Evolutionary conservation across 352 stramenopile genomes (phyloP), one percentile per base, ranked within the genome.

Genomic region (Phytophthora sojae): DNA sequence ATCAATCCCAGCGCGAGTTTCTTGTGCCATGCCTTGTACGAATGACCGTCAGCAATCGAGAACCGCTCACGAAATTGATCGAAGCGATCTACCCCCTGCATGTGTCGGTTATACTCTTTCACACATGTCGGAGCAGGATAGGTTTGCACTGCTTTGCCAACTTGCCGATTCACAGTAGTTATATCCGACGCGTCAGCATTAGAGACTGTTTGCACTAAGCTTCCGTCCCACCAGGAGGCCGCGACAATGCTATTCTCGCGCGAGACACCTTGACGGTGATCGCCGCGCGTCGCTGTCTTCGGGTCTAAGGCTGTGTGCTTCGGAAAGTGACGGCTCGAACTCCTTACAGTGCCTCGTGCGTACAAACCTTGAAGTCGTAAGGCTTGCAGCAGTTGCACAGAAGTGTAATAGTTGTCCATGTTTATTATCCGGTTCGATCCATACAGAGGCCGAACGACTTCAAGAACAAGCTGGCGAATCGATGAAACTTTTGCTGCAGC

Each of bases 161-260:
- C 12, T 15, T n/a, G 37, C 9, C 37, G 37, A 15, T 15, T n/a
- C 11, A 45, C 37, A 6, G 37, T 45, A 4, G 11, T n/a, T n/a
- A 45, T 15, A 45, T 11, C 17, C 4, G 37, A 79, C 26, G 62
- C 29, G 42, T 76, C 74, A 0, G 74, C 65, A 35, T 64, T 81
- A 9, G 66, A 76, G 0, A 71, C 21, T 6, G 76, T 76, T 1
- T 54, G 61, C 5, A 74, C 70, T 0, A 69, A 44, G 15, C 32
- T 71, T 0, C 54, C 66, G n/a, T 81, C 69, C 17, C 53, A 71
- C 74, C 69, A 81, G 0, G 65, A 78, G 0, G 66, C 65, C 5
- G 53, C 62, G 2, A 73, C 3, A 5, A 81, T 76, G 14, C 59
- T 17, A 35, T 65, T 35, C 8, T 70, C 49, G 0, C 9, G 14